Percentiles rank a stretch among this genome's conserved stretches.
Evolutionary conservation across 371 early-diverging fungal genomes (phyloP).

Genomic region (Enterospora canceri): DNA sequence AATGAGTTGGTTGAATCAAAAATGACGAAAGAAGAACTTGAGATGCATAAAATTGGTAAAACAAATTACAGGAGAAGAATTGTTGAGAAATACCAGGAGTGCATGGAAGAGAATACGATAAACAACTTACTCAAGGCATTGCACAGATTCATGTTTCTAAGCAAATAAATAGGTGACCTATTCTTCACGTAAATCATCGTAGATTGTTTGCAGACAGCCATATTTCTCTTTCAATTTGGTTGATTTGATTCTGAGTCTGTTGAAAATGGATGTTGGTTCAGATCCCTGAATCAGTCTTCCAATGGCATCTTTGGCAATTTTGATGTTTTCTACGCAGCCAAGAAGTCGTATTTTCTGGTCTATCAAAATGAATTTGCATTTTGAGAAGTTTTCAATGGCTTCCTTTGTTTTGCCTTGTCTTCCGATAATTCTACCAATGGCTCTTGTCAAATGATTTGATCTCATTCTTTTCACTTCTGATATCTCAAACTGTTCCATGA

Average conservation of each 20-base stretch:
- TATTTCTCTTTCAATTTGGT: conserved; percentile 51
- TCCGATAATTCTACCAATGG: conserved; percentile 95
- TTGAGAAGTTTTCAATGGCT: conserved; percentile 83
- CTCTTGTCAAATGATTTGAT: conserved; percentile 84
- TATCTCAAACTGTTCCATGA: conserved; percentile 81
- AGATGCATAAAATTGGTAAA: conserved; percentile 49
- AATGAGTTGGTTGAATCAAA: conserved; percentile 44
- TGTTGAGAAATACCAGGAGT: conserved; percentile 44
- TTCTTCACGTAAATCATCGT: conserved; percentile 27
- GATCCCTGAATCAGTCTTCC: conserved; percentile 82
- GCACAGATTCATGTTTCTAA: conserved; percentile 47
- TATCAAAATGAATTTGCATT: conserved; percentile 85
- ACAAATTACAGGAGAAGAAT: conserved; percentile 51
- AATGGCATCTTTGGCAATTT: conserved; percentile 84
- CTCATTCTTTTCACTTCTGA: conserved; percentile 88
- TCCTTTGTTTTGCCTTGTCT: conserved; percentile 89
- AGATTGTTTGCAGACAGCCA: conserved; percentile 43
- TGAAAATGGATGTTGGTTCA: conserved; percentile 88
- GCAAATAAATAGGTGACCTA: neutral
- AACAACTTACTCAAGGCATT: conserved; percentile 50
- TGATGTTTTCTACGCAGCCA: conserved; percentile 84
- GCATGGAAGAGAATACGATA: conserved; percentile 45
- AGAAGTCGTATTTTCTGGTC: conserved; percentile 89
- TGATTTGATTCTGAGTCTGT: conserved; percentile 47
- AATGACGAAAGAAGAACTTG: conserved; percentile 42